Evolutionary conservation across 768 basidiomycete species (phyloP), one percentile per base, ranked within the genome.

Genomic region (Gloeostereum incarnatum): DNA sequence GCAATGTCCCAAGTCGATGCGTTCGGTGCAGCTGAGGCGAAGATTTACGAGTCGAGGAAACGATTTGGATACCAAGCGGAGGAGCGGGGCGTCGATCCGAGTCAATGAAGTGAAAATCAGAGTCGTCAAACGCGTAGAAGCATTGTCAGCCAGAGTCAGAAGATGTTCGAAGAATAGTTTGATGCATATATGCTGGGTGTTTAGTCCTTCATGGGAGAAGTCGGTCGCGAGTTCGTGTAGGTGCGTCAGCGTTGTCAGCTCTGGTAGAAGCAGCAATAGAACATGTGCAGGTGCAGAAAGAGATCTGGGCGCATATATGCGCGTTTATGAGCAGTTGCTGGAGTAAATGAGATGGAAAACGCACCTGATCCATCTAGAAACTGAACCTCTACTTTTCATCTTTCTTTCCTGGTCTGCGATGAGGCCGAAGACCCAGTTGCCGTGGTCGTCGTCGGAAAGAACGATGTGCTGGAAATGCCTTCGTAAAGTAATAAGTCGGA

Each of bases 1-100:
- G 52, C 81, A 85, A 50, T 78, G 81, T 36, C 57, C 60, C 20
- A 64, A 49, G 40, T 75, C 69, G 31, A 83, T 59, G 26, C 75
- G 65, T 44, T 79, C 77, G 4, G 73, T 69, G 42, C 73, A 75
- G 48, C 72, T 75, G 34, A 84, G 59, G 43, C 72, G 62, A 9
- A 85, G 67, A 35, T 62, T 56, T 2, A 43, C 39, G 31, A 85
- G 55, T 19, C 45, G 50, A 24, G 71, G 68, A 36, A 81, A 74
- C 2, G 53, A 53, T 11, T 44, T 46, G 1, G 74, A 63, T 24
- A 84, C 59, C n/a, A 61, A 43, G 5, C 46, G 44, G 19, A 86
- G 61, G 31, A 82, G 49, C 9, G 56, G 47, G 14, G 54, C 42
- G 44, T 78, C 77, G 26, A 85, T 71, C 19, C 66, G 67, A 43